Evolutionary conservation across 148 eudicot species (phyloP).

Genomic region (Bassia scoparia): DNA sequence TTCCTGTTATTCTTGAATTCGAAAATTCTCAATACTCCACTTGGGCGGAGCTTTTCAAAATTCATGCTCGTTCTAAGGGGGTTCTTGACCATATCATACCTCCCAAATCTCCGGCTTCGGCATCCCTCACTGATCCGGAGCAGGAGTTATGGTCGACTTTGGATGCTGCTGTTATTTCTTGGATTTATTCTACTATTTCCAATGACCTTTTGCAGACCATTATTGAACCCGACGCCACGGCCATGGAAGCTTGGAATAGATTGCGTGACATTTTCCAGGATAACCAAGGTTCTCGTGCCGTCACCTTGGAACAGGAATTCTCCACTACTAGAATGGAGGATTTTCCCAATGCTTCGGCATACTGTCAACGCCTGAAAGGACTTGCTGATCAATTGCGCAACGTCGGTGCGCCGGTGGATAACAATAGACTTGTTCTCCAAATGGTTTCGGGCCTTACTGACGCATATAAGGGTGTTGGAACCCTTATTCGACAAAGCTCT

Average conservation of each 20-base stretch:
- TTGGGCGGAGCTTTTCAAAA: not conserved
- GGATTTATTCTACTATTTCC: not conserved
- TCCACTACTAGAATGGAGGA: not conserved
- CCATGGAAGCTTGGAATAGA: no score
- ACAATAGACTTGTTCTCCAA: not conserved
- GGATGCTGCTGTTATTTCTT: not conserved
- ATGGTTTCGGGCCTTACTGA: not conserved
- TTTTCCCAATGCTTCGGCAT: not conserved
- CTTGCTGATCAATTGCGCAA: not conserved
- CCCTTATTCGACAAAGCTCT: not conserved
- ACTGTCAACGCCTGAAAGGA: not conserved
- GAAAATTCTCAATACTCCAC: not conserved
- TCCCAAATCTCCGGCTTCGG: not conserved
- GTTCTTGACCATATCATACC: not conserved
- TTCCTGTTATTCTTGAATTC: no score
- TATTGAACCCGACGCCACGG: no score
- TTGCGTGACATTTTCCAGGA: no score
- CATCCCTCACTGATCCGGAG: not conserved
- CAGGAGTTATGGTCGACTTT: not conserved
- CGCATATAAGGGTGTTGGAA: not conserved
- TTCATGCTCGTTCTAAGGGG: not conserved
- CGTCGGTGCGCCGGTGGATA: not conserved
- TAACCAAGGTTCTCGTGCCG: not conserved
- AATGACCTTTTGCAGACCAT: no score
- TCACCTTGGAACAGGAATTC: not conserved